A percentile compares a stretch with the other conserved stretches of the same genome.
Conservation (phyloP, 2,329 filamentous ascomycete species). For the Paracamarosporium sp. region DNA sequence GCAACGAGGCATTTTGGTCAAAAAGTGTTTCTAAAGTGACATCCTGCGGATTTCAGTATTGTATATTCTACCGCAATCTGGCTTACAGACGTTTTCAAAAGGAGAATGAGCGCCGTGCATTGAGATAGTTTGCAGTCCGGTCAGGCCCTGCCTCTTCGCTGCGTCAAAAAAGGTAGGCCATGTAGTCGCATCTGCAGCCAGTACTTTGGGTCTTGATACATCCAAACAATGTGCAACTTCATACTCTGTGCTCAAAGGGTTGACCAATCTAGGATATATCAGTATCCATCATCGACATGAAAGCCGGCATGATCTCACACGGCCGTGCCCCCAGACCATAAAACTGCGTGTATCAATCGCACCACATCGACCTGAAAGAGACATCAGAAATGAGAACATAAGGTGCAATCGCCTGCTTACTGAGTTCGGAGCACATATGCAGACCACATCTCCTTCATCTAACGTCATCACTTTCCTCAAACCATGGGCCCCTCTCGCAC, state of each 20-base stretch:
- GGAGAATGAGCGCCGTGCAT: slow-evolving; percentile 11
- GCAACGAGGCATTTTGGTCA: slow-evolving; percentile 8
- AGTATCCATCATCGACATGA: background rate
- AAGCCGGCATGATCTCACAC: slow-evolving; percentile 7
- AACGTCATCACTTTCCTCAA: slow-evolving; percentile 15
- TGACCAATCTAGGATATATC: slow-evolving; percentile 16
- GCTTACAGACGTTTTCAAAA: slow-evolving; percentile 7
- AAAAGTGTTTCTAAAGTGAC: slow-evolving; percentile 8
- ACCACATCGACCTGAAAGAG: slow-evolving; percentile 22
- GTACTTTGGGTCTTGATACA: slow-evolving; percentile 17
- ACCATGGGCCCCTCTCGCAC: slow-evolving; percentile 17
- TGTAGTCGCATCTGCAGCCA: slow-evolving; percentile 18
- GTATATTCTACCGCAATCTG: background rate
- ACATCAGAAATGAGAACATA: background rate
- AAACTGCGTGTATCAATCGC: slow-evolving; percentile 22
- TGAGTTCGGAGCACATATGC: slow-evolving; percentile 23
- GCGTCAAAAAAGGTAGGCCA: slow-evolving; percentile 15
- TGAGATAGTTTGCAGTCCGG: slow-evolving; percentile 9
- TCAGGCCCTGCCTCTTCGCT: background rate
- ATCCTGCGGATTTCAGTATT: slow-evolving; percentile 10
- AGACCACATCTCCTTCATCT: slow-evolving; percentile 21
- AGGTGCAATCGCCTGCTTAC: slow-evolving; percentile 6
- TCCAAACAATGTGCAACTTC: slow-evolving; percentile 22
- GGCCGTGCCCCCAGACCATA: slow-evolving; percentile 23
- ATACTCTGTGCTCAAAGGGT: slow-evolving; percentile 21